Conservation (phyloP, 805 yeast genomes). For the Wickerhamiella alocasiicola region DNA sequence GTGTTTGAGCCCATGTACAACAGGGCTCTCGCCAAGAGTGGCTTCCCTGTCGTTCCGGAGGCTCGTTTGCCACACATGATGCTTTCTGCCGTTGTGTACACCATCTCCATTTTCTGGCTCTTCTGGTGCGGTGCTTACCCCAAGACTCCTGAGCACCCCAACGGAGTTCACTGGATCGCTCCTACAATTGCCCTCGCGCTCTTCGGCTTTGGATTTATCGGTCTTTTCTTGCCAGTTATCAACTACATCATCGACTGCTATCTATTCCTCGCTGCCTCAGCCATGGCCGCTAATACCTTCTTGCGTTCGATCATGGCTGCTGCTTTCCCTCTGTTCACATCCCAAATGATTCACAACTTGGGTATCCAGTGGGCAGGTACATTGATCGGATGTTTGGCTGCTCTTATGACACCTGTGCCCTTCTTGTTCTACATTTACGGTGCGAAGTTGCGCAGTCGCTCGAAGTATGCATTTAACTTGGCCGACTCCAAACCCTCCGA, state of each 20-base stretch:
- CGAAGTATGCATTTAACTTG: constrained; percentile 38
- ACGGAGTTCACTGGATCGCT: constrained; percentile 63
- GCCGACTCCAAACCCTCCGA: background rate
- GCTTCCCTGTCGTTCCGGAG: constrained; percentile 56
- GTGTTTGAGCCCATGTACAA: constrained; percentile 44
- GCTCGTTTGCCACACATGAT: constrained; percentile 71
- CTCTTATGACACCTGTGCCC: constrained; percentile 54
- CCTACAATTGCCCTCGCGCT: constrained; percentile 56
- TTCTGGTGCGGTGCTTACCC: constrained; percentile 79
- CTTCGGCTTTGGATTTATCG: constrained; percentile 55
- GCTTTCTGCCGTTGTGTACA: constrained; percentile 53
- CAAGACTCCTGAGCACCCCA: constrained; percentile 29
- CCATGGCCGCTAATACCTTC: constrained; percentile 61
- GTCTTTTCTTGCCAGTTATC: constrained; percentile 55
- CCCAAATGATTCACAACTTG: constrained; percentile 54
- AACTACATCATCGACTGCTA: constrained; percentile 66
- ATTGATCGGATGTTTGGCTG: constrained; percentile 49
- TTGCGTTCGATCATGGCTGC: constrained; percentile 59
- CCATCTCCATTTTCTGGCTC: constrained; percentile 74
- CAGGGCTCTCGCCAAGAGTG: constrained; percentile 36
- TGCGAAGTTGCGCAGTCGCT: constrained; percentile 39
- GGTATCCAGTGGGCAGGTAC: constrained; percentile 74
- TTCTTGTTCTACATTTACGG: constrained; percentile 51
- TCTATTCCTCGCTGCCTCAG: constrained; percentile 62
- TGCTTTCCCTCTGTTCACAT: constrained; percentile 59